A percentile compares a stretch with the other conserved stretches of the same genome.
phyloP scores from a whole-genome alignment of 1,284 basidiomycete species.

The Apiotrichum porosum region DNA sequence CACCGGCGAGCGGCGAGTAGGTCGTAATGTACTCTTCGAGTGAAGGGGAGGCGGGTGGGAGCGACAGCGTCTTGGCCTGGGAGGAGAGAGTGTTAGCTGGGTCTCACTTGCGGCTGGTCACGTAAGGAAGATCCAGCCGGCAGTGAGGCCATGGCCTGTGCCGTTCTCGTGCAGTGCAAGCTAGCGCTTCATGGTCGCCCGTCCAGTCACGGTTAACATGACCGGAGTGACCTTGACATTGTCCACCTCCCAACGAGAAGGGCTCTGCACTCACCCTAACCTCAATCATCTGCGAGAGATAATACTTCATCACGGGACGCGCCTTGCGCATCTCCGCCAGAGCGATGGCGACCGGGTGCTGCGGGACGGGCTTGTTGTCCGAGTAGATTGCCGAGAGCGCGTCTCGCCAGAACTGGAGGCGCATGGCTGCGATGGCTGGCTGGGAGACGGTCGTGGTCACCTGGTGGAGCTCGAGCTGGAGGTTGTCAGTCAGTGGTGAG shows the following conservation, averaged over 20 bases:
- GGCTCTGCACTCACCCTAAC: conserved; percentile 60
- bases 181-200: too few relatives aligned
- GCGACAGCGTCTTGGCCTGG: conserved; percentile 69
- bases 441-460: conserved; percentile 75
- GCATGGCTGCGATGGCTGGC: conserved; percentile 74
- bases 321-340: conserved; percentile 59
- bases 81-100: conserved; percentile 3
- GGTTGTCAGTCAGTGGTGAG: too few relatives aligned
- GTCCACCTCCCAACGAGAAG: conserved; percentile 6
- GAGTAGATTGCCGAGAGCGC: conserved; percentile 61
- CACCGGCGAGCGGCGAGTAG: conserved; percentile 72
- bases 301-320: conserved; percentile 55
- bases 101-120: too few relatives aligned
- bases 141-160: too few relatives aligned
- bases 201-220: too few relatives aligned
- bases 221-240: too few relatives aligned
- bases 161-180: background rate
- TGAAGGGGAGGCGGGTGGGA: conserved; percentile 61
- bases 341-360: conserved; percentile 76
- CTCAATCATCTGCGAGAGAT: conserved; percentile 79
- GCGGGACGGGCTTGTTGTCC: conserved; percentile 50
- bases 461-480: conserved; percentile 74
- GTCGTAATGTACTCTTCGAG: conserved; percentile 65
- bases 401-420: conserved; percentile 91
- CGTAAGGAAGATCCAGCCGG: too few relatives aligned